Conservation (phyloP, 1,284 basidiomycete species). For the Calocybe gambosa region DNA sequence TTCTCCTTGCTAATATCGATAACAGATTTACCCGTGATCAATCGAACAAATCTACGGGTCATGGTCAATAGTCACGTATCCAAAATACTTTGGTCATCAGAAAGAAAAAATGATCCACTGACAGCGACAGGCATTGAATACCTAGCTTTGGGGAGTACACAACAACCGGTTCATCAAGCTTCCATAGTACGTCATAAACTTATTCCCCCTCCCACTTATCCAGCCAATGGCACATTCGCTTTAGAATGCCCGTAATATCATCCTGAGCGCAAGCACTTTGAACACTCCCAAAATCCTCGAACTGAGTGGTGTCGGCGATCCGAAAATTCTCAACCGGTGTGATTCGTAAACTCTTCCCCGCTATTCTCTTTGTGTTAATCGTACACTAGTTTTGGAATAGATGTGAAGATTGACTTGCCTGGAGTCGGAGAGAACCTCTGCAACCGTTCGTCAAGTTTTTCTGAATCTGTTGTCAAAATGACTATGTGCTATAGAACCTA, state of each 20-base stretch:
- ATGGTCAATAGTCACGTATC: conserved; percentile 11
- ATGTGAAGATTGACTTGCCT: conserved; percentile 6
- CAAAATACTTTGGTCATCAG: conserved; percentile 7
- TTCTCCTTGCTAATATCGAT: not conserved
- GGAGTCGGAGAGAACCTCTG: conserved; percentile 13
- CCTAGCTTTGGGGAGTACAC: not conserved
- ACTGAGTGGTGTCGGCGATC: conserved; percentile 12
- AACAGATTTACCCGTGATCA: conserved; percentile 10
- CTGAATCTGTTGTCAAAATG: not conserved
- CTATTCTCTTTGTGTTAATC: not conserved
- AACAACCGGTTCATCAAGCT: not conserved
- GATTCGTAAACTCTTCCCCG: not conserved
- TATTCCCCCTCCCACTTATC: not conserved
- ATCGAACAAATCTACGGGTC: conserved; percentile 9
- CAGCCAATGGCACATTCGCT: too few species aligned
- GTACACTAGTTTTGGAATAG: not conserved
- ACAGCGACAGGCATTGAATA: conserved; percentile 12
- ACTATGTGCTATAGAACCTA: conserved; percentile 1
- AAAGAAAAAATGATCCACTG: conserved; percentile 1
- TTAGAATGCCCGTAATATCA: conserved; percentile 8
- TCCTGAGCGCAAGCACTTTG: conserved; percentile 11
- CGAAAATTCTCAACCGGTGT: conserved; percentile 4
- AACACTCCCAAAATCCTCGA: conserved; percentile 14
- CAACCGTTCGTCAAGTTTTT: conserved; percentile 6
- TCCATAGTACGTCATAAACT: conserved; percentile 2